Conservation (phyloP, 148 eudicot genomes). For the Diospyros lotus region DNA sequence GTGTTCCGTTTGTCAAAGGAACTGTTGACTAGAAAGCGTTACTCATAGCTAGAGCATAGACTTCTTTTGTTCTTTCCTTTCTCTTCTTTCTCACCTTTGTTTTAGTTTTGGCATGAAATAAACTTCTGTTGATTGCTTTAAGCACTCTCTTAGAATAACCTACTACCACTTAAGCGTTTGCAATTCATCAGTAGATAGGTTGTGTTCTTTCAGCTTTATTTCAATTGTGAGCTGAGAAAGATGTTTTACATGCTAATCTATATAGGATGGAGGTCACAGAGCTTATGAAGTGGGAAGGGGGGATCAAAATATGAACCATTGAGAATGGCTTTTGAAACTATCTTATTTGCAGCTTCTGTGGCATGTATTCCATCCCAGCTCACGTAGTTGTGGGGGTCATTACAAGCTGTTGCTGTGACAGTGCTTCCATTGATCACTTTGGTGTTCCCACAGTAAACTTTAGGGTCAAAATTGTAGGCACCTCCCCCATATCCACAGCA, state of each 20-base stretch:
- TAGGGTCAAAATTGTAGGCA: conserved; percentile 60
- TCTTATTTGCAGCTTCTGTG: conserved; percentile 79
- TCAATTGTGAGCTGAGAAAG: background rate
- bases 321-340: conserved; percentile 50
- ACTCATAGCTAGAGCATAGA: too few species aligned
- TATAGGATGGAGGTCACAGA: conserved; percentile 51
- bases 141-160: too few species aligned
- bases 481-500: conserved; percentile 89
- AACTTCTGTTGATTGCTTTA: too few species aligned
- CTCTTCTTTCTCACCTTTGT: too few species aligned
- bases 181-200: too few species aligned
- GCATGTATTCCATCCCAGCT: conserved; percentile 91
- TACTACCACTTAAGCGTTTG: too few species aligned
- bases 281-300: conserved; percentile 50
- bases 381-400: conserved; percentile 63
- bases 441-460: conserved; percentile 70
- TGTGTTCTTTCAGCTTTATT: too few species aligned
- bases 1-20: too few species aligned
- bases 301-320: conserved; percentile 67
- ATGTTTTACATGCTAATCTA: background rate
- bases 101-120: too few species aligned
- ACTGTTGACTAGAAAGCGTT: too few species aligned
- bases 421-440: conserved; percentile 47
- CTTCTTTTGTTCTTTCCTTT: too few species aligned
- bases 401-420: conserved; percentile 59